A percentile compares a stretch with the other conserved stretches of the same genome.
Conservation (phyloP, 2,329 filamentous ascomycete genomes). For the Tolypocladium tundrense region DNA sequence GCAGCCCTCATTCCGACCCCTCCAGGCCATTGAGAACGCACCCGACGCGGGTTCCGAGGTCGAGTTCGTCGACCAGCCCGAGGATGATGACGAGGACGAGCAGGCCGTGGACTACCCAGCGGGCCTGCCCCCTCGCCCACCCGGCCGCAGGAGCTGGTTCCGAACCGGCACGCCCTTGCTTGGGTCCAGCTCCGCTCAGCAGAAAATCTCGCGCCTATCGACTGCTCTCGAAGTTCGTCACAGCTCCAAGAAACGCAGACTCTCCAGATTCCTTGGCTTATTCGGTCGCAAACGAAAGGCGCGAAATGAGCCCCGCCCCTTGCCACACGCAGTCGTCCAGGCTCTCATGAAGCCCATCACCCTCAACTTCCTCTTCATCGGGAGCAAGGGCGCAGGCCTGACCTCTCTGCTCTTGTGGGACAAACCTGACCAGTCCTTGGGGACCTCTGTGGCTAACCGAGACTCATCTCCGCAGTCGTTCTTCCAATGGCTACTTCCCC, state of each 20-base stretch:
- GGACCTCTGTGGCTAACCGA: background rate
- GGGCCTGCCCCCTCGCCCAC: background rate
- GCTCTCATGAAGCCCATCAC: constrained; percentile 11
- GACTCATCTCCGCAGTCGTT: constrained; percentile 15
- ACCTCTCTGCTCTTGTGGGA: constrained; percentile 27
- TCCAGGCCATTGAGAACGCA: background rate
- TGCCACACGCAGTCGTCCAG: background rate
- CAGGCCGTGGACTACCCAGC: constrained; percentile 10
- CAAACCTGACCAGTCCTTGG: background rate
- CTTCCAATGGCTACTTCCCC: constrained; percentile 26
- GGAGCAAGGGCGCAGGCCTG: constrained; percentile 20
- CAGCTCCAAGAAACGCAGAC: background rate
- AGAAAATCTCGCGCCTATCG: background rate
- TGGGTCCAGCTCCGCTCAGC: constrained; percentile 4
- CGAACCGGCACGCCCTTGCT: constrained; percentile 16
- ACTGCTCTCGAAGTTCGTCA: constrained; percentile 10
- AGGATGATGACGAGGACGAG: background rate
- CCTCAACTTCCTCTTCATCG: constrained; percentile 27
- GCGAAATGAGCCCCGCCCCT: constrained; percentile 5
- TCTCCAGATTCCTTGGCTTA: constrained; percentile 9
- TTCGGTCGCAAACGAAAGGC: constrained; percentile 17
- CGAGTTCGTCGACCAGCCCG: background rate
- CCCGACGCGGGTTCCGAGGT: background rate
- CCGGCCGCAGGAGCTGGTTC: constrained; percentile 15
- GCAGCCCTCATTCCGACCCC: background rate